Base-by-base conservation (phyloP, 108 stramenopile genomes). In the Hondaea fermentalgiana region DNA sequence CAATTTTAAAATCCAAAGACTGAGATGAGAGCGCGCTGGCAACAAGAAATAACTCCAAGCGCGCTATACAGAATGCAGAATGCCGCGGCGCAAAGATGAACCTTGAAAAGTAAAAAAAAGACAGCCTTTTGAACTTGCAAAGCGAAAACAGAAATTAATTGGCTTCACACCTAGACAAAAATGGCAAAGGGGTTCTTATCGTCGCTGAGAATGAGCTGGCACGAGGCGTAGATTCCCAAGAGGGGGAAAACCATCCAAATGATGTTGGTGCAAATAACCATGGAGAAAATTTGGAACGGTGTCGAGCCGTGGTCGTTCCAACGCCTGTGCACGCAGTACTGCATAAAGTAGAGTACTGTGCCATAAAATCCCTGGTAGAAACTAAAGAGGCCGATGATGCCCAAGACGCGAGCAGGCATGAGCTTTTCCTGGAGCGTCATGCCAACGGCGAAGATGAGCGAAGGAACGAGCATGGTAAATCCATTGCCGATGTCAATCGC, bases 401-500 rank as follows among this genome's bases (percentile, higher is more conserved):
- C 90, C 16, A 90, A 42, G 23, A 72, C 35, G 17, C 87, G 60
- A 4, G 90, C 87, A 12, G 57, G 59, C 90, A 87, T 10, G 35
- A 87, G 53, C 8, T 87, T 57, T 44, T 72, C 64, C 47, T 45
- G 59, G 49, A 87, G 43, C 25, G 72, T 53, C 88, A 88, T 88
- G 53, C 87, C 90, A 10, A 60, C 35, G 42, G 44, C 28, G 17
- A 88, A 88, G 53, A 92, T 60, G 35, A 92, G 17, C 35, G 89
- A 88, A 5, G 92, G 92, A 16, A 88, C 44, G 35, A 92, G 87
- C 5, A 91, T 92, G 16, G 91, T 72, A 69, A 88, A 90, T 16
- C 92, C 92, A 72, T 92, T 92, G 51, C 92, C 90, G 25, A 87
- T 89, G 92, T 92, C 92, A 29, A 92, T 91, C 57, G 55, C 69